A percentile compares a stretch with the other conserved stretches of the same genome.
These are phyloP conservation scores for Didymella arachidicola DNA, from an alignment of 2,329 filamentous ascomycete species.

Conservation along the genomic window DNA sequence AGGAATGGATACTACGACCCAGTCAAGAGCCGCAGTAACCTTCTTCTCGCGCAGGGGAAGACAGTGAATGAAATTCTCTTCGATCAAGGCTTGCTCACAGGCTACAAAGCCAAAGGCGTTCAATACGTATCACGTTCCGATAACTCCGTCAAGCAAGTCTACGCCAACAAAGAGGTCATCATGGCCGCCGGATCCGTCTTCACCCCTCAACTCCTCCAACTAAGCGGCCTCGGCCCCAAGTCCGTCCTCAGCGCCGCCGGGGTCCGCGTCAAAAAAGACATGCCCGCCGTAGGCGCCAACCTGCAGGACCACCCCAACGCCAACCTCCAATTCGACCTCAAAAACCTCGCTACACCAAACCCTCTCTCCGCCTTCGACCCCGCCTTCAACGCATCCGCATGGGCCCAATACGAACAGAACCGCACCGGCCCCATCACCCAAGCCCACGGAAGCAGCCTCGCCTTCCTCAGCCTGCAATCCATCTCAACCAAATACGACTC, in stretches of 20 bases:
- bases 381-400: constrained; percentile 36
- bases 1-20: constrained; percentile 39
- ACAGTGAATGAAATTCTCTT: constrained; percentile 40
- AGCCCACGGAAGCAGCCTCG: constrained; percentile 35
- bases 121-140: constrained; percentile 32
- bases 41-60: constrained; percentile 32
- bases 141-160: constrained; percentile 29
- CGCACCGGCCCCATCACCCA: constrained; percentile 40
- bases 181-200: constrained; percentile 65
- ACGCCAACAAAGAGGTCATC: constrained; percentile 61
- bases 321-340: constrained; percentile 32
- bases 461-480: constrained; percentile 30
- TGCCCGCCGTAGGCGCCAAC: constrained; percentile 44
- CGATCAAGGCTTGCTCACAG: constrained; percentile 22
- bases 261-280: constrained; percentile 36
- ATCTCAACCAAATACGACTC: constrained; percentile 28
- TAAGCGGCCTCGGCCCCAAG: constrained; percentile 42
- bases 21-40: constrained; percentile 32
- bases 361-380: constrained; percentile 32
- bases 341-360: constrained; percentile 33
- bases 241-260: constrained; percentile 32
- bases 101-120: constrained; percentile 31
- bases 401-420: constrained; percentile 36
- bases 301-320: constrained; percentile 45
- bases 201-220: constrained; percentile 61